phyloP scores from a whole-genome alignment of 805 yeast species.

The Pichia phayaonensis region DNA sequence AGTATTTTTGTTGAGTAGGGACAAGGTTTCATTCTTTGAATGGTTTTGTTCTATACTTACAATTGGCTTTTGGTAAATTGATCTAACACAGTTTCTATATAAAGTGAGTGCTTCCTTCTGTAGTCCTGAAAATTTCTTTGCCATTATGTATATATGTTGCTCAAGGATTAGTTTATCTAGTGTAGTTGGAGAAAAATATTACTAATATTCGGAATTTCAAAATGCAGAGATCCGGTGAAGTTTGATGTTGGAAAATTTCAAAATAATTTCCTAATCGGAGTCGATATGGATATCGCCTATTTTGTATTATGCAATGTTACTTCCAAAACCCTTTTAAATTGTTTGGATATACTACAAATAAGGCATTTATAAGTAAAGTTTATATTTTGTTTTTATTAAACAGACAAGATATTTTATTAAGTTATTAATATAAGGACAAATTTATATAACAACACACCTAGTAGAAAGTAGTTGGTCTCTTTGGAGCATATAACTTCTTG shows the following conservation, averaged over 20 bases:
- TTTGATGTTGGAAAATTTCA: not conserved
- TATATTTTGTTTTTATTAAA: not conserved
- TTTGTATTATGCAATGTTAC: too few relatives aligned
- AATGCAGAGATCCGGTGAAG: not conserved
- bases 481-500: slow-evolving; percentile 78
- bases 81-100: slow-evolving; percentile 41
- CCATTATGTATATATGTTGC: slow-evolving; percentile 3
- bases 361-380: not conserved
- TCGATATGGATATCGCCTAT: not conserved
- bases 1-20: not conserved
- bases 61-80: slow-evolving; percentile 38
- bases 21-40: not conserved
- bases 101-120: slow-evolving; percentile 45
- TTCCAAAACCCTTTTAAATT: too few relatives aligned
- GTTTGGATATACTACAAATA: not conserved
- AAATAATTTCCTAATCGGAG: not conserved
- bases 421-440: slow-evolving; percentile 10
- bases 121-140: slow-evolving; percentile 33
- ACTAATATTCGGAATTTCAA: not conserved
- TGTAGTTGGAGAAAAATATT: not conserved
- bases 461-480: slow-evolving; percentile 97
- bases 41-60: slow-evolving; percentile 20
- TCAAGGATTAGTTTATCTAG: not conserved
- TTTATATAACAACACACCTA: slow-evolving; percentile 31
- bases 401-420: slow-evolving; percentile 10